Evolutionary conservation across 2,329 filamentous ascomycete genomes (phyloP).

Genomic region (Ophiocordyceps camponoti-rufipedis): DNA sequence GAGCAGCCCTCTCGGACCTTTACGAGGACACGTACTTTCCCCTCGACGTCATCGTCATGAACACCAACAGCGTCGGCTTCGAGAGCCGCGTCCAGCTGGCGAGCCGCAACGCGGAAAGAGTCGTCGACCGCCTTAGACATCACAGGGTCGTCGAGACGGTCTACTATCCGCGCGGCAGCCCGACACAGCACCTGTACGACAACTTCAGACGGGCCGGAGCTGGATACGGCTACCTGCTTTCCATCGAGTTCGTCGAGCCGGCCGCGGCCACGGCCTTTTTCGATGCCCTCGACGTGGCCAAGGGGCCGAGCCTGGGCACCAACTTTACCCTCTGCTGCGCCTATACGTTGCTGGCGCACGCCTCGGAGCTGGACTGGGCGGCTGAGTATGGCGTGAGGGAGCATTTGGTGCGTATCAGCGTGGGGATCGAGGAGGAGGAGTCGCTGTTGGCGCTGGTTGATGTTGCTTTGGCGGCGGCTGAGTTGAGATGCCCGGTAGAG

Average conservation of each 20-base stretch:
- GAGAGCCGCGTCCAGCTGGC: constrained; percentile 13
- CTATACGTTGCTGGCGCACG: constrained; percentile 22
- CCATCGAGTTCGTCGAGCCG: constrained; percentile 24
- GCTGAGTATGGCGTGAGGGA: constrained; percentile 19
- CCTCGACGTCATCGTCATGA: constrained; percentile 11
- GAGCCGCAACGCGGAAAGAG: constrained; percentile 9
- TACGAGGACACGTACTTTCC: constrained; percentile 8
- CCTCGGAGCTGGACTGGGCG: constrained; percentile 16
- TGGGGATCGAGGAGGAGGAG: constrained; percentile 20
- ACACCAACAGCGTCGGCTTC: constrained; percentile 20
- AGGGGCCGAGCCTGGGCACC: constrained; percentile 32
- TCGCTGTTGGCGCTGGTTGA: not conserved
- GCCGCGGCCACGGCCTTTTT: constrained; percentile 24
- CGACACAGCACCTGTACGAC: constrained; percentile 15
- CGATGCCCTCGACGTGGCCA: constrained; percentile 25
- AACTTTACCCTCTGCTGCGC: constrained; percentile 24
- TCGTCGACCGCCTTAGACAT: constrained; percentile 9
- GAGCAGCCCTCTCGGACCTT: constrained; percentile 5
- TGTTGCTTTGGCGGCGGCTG: not conserved
- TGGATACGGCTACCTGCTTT: constrained; percentile 33
- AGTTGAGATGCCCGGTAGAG: not conserved
- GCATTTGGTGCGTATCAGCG: constrained; percentile 23
- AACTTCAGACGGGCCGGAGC: constrained; percentile 15
- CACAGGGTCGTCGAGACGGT: constrained; percentile 11
- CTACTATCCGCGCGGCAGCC: constrained; percentile 21